Conservation (phyloP, 805 yeast genomes). For the Candida succiphila region DNA sequence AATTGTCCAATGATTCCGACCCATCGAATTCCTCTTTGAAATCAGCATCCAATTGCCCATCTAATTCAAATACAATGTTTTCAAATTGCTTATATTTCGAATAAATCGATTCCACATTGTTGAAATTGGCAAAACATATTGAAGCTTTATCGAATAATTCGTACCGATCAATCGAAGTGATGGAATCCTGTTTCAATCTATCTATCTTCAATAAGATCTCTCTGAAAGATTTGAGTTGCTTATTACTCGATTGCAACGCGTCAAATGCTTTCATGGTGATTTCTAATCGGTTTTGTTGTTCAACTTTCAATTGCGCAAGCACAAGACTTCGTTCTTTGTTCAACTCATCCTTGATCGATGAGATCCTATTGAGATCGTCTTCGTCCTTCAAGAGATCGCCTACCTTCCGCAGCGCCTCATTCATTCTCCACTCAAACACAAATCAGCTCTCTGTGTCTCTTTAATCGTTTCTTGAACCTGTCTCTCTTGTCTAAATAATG, state of each 20-base stretch:
- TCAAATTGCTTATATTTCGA: slow-evolving; percentile 50
- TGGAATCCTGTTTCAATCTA: slow-evolving; percentile 42
- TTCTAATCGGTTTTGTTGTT: slow-evolving; percentile 56
- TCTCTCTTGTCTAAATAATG: too few species aligned
- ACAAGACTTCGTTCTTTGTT: slow-evolving; percentile 62
- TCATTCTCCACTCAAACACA: too few species aligned
- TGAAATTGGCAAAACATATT: slow-evolving; percentile 59
- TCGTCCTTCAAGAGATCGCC: slow-evolving; percentile 16
- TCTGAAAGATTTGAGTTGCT: slow-evolving; percentile 40
- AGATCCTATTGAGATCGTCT: slow-evolving; percentile 45
- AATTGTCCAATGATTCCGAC: slow-evolving; percentile 39
- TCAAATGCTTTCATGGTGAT: slow-evolving; percentile 36
- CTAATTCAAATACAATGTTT: slow-evolving; percentile 36
- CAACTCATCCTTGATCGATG: slow-evolving; percentile 42
- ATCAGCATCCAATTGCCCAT: slow-evolving; percentile 10
- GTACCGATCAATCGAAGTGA: slow-evolving; percentile 53
- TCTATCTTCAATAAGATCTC: slow-evolving; percentile 34
- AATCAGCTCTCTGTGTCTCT: background rate
- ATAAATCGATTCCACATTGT: slow-evolving; percentile 56
- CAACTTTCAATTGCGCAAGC: slow-evolving; percentile 65
- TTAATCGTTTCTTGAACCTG: too few species aligned
- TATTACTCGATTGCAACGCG: slow-evolving; percentile 27
- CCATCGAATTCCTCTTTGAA: slow-evolving; percentile 30
- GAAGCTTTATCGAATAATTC: slow-evolving; percentile 62
- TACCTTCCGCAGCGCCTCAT: slow-evolving; percentile 5